Conservation (phyloP, 1,284 basidiomycete species). For the Ustilago crameri region DNA sequence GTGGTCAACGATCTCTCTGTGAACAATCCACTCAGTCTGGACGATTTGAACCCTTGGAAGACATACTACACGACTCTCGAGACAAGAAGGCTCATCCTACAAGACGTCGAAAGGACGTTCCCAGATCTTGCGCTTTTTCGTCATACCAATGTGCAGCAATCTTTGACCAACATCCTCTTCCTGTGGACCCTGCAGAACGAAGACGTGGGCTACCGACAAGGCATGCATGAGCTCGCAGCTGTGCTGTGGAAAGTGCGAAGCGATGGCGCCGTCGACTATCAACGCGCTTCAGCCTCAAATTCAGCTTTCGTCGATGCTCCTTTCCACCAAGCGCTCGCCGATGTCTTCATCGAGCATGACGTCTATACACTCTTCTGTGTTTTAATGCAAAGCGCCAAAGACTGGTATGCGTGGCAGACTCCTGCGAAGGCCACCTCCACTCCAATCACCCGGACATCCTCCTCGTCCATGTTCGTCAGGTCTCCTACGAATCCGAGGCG, state of each 20-base stretch:
- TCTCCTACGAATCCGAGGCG: not conserved
- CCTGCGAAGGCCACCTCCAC: not conserved
- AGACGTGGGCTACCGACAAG: constrained; percentile 64
- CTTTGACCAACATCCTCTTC: constrained; percentile 55
- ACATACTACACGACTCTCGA: constrained; percentile 52
- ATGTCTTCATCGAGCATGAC: constrained; percentile 56
- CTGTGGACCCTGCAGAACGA: constrained; percentile 58
- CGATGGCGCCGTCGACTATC: constrained; percentile 19
- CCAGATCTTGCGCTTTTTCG: constrained; percentile 54
- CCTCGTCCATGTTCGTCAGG: constrained; percentile 8
- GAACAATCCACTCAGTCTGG: constrained; percentile 64
- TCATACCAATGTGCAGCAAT: constrained; percentile 30
- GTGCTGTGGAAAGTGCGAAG: constrained; percentile 54
- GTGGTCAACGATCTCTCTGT: constrained; percentile 43
- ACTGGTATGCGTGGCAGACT: constrained; percentile 58
- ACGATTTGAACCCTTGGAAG: constrained; percentile 60
- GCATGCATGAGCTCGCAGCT: constrained; percentile 67
- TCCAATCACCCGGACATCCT: not conserved
- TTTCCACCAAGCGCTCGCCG: constrained; percentile 34
- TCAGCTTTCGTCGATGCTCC: constrained; percentile 16
- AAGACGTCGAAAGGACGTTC: constrained; percentile 58
- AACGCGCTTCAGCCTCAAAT: not conserved
- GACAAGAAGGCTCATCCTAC: constrained; percentile 45
- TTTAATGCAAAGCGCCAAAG: constrained; percentile 54
- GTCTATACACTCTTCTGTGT: constrained; percentile 53